A percentile compares a stretch with the other conserved stretches of the same genome.
Evolutionary conservation across 371 early-diverging fungal genomes (phyloP).

Genomic region (Mucor sp.): DNA sequence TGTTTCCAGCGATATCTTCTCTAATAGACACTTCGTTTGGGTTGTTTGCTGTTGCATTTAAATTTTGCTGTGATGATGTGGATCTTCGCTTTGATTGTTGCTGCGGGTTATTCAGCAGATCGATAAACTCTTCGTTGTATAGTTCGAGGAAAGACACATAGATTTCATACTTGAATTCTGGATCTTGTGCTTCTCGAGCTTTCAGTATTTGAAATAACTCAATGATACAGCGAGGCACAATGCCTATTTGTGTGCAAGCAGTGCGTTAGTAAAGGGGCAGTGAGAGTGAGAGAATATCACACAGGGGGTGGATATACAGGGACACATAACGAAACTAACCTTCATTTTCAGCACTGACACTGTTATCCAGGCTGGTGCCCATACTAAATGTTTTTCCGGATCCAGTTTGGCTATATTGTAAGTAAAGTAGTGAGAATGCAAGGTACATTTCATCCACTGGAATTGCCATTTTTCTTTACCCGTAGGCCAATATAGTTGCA

Average conservation of each 20-base stretch:
- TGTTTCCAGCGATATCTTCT: conserved; percentile 87
- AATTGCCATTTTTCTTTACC: conserved; percentile 48
- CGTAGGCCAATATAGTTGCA: conserved; percentile 95
- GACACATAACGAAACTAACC: conserved; percentile 13
- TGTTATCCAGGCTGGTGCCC: conserved; percentile 74
- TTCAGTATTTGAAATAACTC: conserved; percentile 58
- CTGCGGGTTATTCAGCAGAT: conserved; percentile 64
- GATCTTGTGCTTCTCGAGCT: conserved; percentile 34
- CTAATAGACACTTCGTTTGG: conserved; percentile 66
- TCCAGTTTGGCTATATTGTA: conserved; percentile 74
- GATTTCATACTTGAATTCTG: conserved; percentile 49
- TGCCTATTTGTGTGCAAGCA: conserved; percentile 52
- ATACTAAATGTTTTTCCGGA: conserved; percentile 99
- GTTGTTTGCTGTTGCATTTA: conserved; percentile 35
- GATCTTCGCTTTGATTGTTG: conserved; percentile 16
- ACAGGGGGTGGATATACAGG: background rate
- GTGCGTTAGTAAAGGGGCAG: background rate
- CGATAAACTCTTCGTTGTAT: conserved; percentile 95
- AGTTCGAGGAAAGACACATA: conserved; percentile 83
- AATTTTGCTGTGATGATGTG: background rate
- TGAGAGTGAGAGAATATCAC: background rate
- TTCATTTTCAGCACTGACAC: conserved; percentile 48
- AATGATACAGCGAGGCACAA: conserved; percentile 86
- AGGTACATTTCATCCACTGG: conserved; percentile 60
- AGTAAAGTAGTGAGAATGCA: conserved; percentile 1